Percentiles rank a stretch among this genome's conserved stretches.
Conservation (phyloP, 768 basidiomycete genomes). For the Vishniacozyma victoriae region DNA sequence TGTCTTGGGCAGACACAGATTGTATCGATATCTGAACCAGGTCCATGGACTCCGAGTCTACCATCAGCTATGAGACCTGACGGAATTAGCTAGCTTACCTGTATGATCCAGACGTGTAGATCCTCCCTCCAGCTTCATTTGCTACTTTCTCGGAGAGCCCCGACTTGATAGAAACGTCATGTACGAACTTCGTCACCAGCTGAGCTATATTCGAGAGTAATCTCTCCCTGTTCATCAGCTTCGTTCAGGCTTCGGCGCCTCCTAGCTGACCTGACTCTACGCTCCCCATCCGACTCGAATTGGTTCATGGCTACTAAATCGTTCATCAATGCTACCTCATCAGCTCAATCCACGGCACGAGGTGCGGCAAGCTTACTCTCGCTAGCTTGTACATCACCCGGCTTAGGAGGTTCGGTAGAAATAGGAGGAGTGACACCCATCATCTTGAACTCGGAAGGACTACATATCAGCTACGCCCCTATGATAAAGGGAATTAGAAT, state of each 20-base stretch:
- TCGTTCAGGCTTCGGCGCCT: background rate
- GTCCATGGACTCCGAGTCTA: constrained; percentile 89
- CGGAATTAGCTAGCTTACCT: constrained; percentile 42
- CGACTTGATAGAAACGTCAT: constrained; percentile 65
- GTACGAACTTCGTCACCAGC: constrained; percentile 89
- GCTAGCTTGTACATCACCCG: constrained; percentile 34
- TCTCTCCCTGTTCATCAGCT: constrained; percentile 61
- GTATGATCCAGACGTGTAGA: constrained; percentile 98
- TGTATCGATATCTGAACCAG: constrained; percentile 96
- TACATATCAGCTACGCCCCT: background rate
- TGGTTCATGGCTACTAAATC: constrained; percentile 79
- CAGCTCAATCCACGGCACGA: too few relatives aligned
- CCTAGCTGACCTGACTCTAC: constrained; percentile 68
- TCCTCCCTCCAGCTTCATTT: constrained; percentile 87
- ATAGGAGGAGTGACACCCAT: constrained; percentile 46
- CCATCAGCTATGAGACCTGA: background rate
- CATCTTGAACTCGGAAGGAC: constrained; percentile 20
- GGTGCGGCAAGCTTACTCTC: constrained; percentile 23
- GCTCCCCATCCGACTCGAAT: constrained; percentile 84
- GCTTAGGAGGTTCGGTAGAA: constrained; percentile 41
- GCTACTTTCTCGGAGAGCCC: constrained; percentile 87
- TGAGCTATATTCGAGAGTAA: constrained; percentile 83
- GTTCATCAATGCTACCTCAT: constrained; percentile 62
- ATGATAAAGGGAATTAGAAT: background rate
- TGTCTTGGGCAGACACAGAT: constrained; percentile 95